Evolutionary conservation across 306 rosid species (phyloP).

Genomic region (Fragaria vesca): DNA sequence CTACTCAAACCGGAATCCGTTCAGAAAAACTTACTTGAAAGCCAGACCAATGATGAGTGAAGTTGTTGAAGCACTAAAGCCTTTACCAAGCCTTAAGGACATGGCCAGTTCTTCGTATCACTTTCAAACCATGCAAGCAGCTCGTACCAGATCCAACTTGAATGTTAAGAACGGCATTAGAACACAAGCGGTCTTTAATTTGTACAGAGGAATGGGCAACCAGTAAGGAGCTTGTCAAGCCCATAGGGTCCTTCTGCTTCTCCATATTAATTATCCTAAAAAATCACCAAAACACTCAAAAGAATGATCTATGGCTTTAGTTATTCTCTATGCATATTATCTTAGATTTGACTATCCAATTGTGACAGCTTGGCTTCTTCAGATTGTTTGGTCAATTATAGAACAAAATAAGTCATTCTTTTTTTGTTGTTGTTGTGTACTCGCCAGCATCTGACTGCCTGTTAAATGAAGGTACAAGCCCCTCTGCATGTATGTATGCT

Average conservation of each 20-base stretch:
- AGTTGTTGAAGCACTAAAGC: constrained; percentile 68
- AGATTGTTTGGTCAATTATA: constrained; percentile 3
- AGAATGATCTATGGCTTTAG: constrained; percentile 16
- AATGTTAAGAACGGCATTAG: constrained; percentile 53
- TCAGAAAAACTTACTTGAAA: constrained; percentile 23
- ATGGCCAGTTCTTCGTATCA: constrained; percentile 80
- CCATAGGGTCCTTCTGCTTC: constrained; percentile 63
- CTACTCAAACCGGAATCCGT: no score
- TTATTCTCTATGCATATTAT: constrained; percentile 12
- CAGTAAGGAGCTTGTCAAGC: constrained; percentile 61
- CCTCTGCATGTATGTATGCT: background rate
- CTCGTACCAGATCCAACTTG: constrained; percentile 62
- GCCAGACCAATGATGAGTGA: constrained; percentile 86
- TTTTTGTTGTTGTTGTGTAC: background rate
- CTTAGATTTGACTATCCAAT: constrained; percentile 3
- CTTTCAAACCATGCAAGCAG: constrained; percentile 65
- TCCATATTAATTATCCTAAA: constrained; percentile 37
- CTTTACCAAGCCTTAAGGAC: constrained; percentile 77
- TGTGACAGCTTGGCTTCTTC: constrained; percentile 12
- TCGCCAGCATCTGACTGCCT: background rate
- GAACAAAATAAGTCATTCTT: background rate
- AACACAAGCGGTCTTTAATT: constrained; percentile 47
- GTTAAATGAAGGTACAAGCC: background rate
- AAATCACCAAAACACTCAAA: constrained; percentile 47
- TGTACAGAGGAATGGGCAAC: constrained; percentile 62